phyloP scores from a whole-genome alignment of 73 alveolate genomes.

The Tetrahymena malaccensis region DNA sequence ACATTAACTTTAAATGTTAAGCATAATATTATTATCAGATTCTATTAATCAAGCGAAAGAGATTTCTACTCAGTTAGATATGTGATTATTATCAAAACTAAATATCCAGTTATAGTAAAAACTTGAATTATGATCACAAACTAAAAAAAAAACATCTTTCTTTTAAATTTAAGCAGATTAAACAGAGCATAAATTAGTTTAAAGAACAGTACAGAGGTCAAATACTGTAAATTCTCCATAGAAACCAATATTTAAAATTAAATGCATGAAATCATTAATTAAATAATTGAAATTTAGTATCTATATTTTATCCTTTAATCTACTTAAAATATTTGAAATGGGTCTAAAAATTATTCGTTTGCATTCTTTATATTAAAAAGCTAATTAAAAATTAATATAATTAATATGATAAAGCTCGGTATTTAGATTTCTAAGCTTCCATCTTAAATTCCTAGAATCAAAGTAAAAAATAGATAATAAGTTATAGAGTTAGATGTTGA shows the following conservation, averaged over 20 bases:
- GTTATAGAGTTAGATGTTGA: background rate
- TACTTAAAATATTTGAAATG: background rate
- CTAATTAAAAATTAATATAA: background rate
- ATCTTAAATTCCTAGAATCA: background rate
- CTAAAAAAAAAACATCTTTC: background rate
- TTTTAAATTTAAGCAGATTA: too few species aligned
- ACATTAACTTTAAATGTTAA: too few species aligned
- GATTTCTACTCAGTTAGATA: background rate
- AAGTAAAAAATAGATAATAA: background rate
- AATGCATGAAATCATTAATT: background rate
- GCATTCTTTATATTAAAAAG: background rate
- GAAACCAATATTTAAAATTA: too few species aligned
- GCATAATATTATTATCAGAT: background rate
- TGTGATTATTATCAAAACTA: background rate
- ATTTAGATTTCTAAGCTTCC: background rate
- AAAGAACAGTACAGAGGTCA: background rate
- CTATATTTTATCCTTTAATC: background rate
- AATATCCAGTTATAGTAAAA: background rate
- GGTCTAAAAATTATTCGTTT: background rate
- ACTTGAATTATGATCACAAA: too few species aligned
- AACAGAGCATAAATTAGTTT: background rate
- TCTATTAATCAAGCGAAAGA: background rate
- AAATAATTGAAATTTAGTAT: background rate
- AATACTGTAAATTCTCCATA: too few species aligned
- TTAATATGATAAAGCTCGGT: background rate